Evolutionary conservation across 1,284 basidiomycete genomes (phyloP).

Genomic region (Puccinia polysora): DNA sequence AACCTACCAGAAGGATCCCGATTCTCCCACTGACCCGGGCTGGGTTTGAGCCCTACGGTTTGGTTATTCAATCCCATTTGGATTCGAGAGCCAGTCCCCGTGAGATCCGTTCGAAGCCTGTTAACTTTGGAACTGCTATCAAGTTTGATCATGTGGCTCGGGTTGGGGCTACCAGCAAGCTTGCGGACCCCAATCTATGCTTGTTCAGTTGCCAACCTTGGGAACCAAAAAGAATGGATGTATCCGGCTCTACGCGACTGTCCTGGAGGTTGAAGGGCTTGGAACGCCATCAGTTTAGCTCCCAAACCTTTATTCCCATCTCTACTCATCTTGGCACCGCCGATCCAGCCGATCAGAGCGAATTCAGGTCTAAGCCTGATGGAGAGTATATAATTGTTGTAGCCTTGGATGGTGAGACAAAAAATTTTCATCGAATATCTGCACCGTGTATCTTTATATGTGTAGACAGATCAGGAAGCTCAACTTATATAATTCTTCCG

Average conservation of each 20-base stretch:
- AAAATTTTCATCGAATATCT: conserved; percentile 22
- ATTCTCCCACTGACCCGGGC: conserved; percentile 74
- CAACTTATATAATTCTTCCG: background rate
- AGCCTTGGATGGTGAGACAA: conserved; percentile 62
- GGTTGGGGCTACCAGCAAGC: conserved; percentile 60
- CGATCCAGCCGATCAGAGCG: conserved; percentile 37
- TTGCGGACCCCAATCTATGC: conserved; percentile 57
- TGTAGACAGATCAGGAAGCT: no score
- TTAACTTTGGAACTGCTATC: conserved; percentile 78
- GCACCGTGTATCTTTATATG: background rate
- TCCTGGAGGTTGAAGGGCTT: conserved; percentile 59
- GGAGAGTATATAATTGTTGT: conserved; percentile 74
- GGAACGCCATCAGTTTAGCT: conserved; percentile 51
- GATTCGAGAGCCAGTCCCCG: conserved; percentile 65
- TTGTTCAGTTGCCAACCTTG: conserved; percentile 44
- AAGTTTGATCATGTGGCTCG: conserved; percentile 81
- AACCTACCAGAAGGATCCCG: conserved; percentile 59
- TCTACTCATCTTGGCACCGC: conserved; percentile 54
- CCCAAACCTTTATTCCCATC: conserved; percentile 82
- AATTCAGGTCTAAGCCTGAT: conserved; percentile 55
- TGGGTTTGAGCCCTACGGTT: conserved; percentile 73
- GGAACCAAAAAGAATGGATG: conserved; percentile 45
- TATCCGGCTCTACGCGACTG: conserved; percentile 63
- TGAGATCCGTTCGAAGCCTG: conserved; percentile 66
- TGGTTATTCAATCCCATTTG: conserved; percentile 76